Evolutionary conservation across 306 rosid genomes (phyloP), one percentile per base, ranked within the genome.

Genomic region (Sicyos edulis): DNA sequence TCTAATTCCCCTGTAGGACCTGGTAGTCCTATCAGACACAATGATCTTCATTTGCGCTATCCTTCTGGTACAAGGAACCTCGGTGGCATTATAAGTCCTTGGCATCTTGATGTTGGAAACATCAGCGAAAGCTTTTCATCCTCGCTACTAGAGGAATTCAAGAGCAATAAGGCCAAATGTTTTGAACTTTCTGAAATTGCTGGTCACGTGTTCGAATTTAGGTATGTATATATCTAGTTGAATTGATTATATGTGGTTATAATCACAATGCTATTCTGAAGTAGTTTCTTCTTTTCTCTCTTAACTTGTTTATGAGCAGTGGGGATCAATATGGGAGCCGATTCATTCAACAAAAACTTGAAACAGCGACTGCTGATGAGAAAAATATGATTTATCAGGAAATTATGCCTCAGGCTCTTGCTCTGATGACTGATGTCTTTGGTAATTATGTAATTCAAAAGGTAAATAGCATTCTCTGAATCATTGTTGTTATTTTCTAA

Each of bases 401-500:
- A 85, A 88, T 93, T 77, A 90, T 87, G 97, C 99, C 99, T 8
- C 91, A 93, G 63, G 97, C 96, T 47, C 96, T 92, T 60, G 88
- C 87, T 76, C 77, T 92, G 78, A 92, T 89, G 96, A 92, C 97
- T 71, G 97, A 92, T 82, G 97, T 92, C 72, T 92, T 92, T 63
- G 97, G 97, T 76, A 92, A 92, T 84, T 92, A 92, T 76, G 96
- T 92, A 74, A 88, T 92, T 85, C 98, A 92, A 73, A 90, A 92
- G 96, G 98, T 92, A 84, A 77, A 29, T 17, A n/a, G 7, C 63
- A 7, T 29, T 75, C 7, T n/a, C 7, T 61, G 47, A 19, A 74
- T 21, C 7, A 14, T 20, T 34, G 3, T 44, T 24, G 21, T 29
- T 54, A 5, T 77, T 61, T 8, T 63, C 47, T 26, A 19, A 29